phyloP scores from a whole-genome alignment of 805 yeast species.

The Candida tibetensis region DNA sequence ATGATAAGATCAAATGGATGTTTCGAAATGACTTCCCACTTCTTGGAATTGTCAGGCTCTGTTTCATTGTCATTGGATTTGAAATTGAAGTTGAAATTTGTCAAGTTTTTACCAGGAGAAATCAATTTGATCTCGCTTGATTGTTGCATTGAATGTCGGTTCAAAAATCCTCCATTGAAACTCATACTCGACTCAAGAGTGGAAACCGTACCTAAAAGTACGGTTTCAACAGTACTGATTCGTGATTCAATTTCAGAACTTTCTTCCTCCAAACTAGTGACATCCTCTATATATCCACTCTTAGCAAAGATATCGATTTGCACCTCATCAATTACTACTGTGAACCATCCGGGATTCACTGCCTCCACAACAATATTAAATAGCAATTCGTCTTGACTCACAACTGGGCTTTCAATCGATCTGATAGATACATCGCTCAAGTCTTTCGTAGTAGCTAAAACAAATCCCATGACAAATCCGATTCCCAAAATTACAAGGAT shows the following conservation, averaged over 20 bases:
- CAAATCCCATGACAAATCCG: slow-evolving; percentile 81
- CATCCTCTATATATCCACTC: slow-evolving; percentile 45
- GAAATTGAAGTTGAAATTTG: slow-evolving; percentile 16
- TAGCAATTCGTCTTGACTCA: slow-evolving; percentile 79
- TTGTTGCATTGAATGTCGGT: slow-evolving; percentile 55
- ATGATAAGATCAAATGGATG: slow-evolving; percentile 85
- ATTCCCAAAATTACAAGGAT: slow-evolving; percentile 54
- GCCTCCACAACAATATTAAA: slow-evolving; percentile 78
- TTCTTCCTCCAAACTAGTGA: slow-evolving; percentile 8
- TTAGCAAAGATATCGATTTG: slow-evolving; percentile 86
- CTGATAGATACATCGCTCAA: slow-evolving; percentile 61
- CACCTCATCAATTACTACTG: slow-evolving; percentile 58
- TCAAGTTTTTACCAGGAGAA: slow-evolving; percentile 61
- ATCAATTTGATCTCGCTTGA: slow-evolving; percentile 67
- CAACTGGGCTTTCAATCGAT: slow-evolving; percentile 66
- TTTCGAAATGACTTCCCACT: slow-evolving; percentile 72
- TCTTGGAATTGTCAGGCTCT: slow-evolving; percentile 42
- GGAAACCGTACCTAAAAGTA: slow-evolving; percentile 68
- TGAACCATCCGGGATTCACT: slow-evolving; percentile 81
- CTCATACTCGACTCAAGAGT: slow-evolving; percentile 67
- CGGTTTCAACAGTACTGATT: slow-evolving; percentile 48
- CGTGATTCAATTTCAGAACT: slow-evolving; percentile 11
- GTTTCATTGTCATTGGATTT: slow-evolving; percentile 8
- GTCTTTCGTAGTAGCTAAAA: slow-evolving; percentile 84
- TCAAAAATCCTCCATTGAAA: slow-evolving; percentile 77